Evolutionary conservation across 164 flowering plant genomes (phyloP).

Genomic region (Stephania yunnanensis): DNA sequence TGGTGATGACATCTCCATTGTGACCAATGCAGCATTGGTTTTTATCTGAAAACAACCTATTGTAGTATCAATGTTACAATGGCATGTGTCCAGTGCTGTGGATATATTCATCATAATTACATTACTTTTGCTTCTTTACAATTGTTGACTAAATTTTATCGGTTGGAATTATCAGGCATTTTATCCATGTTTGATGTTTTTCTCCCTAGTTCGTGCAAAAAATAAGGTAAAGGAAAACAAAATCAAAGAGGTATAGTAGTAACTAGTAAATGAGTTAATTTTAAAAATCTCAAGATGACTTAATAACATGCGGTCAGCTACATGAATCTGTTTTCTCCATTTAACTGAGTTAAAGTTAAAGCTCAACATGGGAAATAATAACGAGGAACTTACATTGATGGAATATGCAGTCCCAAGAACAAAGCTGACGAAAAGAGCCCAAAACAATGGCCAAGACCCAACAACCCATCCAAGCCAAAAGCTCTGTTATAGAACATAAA

Average conservation of each 20-base stretch:
- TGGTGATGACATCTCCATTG: neutral
- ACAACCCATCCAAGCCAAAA: slow-evolving; percentile 58
- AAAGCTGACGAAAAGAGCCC: slow-evolving; percentile 83
- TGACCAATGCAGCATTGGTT: neutral
- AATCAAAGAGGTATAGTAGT: neutral
- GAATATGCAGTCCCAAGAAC: slow-evolving; percentile 94
- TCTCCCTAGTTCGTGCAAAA: neutral
- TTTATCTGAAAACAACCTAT: neutral
- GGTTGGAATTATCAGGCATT: neutral
- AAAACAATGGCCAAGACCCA: slow-evolving; percentile 82
- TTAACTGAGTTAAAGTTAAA: too few species aligned
- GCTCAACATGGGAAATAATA: neutral
- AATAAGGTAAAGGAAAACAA: neutral
- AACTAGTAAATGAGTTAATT: neutral
- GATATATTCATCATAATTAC: too few species aligned
- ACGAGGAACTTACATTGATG: slow-evolving; percentile 56
- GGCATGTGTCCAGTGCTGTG: neutral
- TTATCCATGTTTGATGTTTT: neutral
- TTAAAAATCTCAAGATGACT: too few species aligned
- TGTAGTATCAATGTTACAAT: neutral
- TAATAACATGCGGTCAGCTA: too few species aligned
- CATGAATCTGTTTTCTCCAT: too few species aligned
- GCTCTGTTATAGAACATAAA: slow-evolving; percentile 44
- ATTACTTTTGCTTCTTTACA: neutral
- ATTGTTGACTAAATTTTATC: neutral